phyloP scores from a whole-genome alignment of 1,284 basidiomycete species.

The Ceratobasidium papillatum region DNA sequence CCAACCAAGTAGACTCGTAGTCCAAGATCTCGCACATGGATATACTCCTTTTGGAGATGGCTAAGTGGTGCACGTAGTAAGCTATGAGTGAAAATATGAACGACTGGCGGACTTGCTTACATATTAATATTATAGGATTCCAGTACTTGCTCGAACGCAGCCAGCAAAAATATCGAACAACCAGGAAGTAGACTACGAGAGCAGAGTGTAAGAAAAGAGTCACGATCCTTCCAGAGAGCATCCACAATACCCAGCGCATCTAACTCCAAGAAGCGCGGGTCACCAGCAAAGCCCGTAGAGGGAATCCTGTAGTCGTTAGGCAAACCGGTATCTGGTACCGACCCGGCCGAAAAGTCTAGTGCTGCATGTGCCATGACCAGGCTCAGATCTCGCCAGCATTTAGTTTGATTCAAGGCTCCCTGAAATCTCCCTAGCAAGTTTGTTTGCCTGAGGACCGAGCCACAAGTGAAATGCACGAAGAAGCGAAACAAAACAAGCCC shows the following conservation, averaged over 20 bases:
- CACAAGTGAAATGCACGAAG: background rate
- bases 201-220: background rate
- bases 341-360: background rate
- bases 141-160: background rate
- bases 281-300: background rate
- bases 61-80: too few species aligned
- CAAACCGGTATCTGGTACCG: background rate
- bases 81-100: background rate
- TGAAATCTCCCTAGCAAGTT: too few species aligned
- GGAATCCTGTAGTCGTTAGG: background rate
- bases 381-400: background rate
- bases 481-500: background rate
- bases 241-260: background rate
- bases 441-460: background rate
- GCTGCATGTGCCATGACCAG: background rate
- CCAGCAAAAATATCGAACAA: background rate
- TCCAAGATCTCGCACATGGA: background rate
- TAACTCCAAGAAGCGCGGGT: background rate
- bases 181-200: background rate
- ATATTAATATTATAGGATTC: background rate
- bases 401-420: background rate
- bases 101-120: too few species aligned
- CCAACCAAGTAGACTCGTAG: background rate
- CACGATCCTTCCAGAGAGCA: background rate
- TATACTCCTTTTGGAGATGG: too few species aligned